Evolutionary conservation across 2,329 filamentous ascomycete genomes (phyloP).

Genomic region (Alternaria solani): DNA sequence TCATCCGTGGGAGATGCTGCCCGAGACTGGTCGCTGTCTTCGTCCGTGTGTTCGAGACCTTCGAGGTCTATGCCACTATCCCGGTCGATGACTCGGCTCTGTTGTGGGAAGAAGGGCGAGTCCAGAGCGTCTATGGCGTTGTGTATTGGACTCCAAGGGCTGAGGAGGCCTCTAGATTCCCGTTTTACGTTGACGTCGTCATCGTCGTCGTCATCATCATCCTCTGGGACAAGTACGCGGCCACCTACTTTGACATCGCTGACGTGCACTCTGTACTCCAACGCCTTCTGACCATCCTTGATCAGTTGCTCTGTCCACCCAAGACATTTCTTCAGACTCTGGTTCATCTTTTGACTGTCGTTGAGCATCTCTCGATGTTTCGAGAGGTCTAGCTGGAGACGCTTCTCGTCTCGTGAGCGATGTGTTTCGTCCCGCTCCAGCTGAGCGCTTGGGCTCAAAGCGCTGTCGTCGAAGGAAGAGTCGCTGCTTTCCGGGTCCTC

Average conservation of each 20-base stretch:
- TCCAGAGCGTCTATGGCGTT: constrained; percentile 29
- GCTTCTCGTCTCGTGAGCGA: constrained; percentile 78
- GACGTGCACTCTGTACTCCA: constrained; percentile 80
- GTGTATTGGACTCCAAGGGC: constrained; percentile 48
- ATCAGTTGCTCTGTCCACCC: constrained; percentile 92
- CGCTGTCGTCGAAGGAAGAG: constrained; percentile 62
- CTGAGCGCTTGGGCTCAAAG: constrained; percentile 53
- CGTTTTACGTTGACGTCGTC: constrained; percentile 27
- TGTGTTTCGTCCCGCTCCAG: constrained; percentile 59
- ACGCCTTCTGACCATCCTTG: constrained; percentile 83
- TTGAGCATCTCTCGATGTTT: constrained; percentile 89
- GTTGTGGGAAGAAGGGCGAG: constrained; percentile 27
- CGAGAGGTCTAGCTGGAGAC: constrained; percentile 82
- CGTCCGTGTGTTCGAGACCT: constrained; percentile 32
- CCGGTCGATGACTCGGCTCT: constrained; percentile 43
- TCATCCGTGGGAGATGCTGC: constrained; percentile 5
- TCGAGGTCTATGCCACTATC: constrained; percentile 51
- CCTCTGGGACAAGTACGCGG: constrained; percentile 76
- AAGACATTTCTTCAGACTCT: constrained; percentile 88
- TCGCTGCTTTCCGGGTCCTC: constrained; percentile 58
- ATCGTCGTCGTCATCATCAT: constrained; percentile 60
- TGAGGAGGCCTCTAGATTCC: constrained; percentile 44
- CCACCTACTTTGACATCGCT: constrained; percentile 85
- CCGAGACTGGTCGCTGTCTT: constrained; percentile 11
- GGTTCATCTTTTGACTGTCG: constrained; percentile 94